phyloP scores from a whole-genome alignment of 306 rosid species.

The Neltuma alba region DNA sequence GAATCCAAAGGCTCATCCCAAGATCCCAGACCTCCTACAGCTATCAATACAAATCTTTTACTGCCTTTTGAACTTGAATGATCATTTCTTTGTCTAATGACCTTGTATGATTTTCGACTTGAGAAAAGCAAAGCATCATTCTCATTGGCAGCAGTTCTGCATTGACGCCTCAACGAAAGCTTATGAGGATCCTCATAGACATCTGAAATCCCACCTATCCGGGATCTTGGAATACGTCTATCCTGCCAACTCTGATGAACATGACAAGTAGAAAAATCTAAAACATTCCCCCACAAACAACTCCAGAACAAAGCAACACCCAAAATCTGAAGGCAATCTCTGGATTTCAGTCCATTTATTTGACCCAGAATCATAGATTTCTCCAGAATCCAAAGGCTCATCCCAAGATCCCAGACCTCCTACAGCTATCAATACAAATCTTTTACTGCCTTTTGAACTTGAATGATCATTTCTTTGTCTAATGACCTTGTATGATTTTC shows the following conservation, averaged over 20 bases:
- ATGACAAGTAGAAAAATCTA: slow-evolving; percentile 58
- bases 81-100: slow-evolving; percentile 72
- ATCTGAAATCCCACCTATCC: slow-evolving; percentile 80
- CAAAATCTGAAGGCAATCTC: slow-evolving; percentile 76
- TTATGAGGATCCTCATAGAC: slow-evolving; percentile 99
- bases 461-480: slow-evolving; percentile 75
- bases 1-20: slow-evolving; percentile 98
- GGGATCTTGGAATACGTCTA: slow-evolving; percentile 72
- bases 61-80: slow-evolving; percentile 58
- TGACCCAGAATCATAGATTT: slow-evolving; percentile 79
- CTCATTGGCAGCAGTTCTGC: slow-evolving; percentile 62
- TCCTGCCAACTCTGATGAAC: slow-evolving; percentile 80
- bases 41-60: slow-evolving; percentile 78
- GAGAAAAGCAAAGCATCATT: slow-evolving; percentile 58
- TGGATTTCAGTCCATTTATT: slow-evolving; percentile 95
- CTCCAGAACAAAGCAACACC: slow-evolving; percentile 84
- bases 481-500: slow-evolving; percentile 71
- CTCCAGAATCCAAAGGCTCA: slow-evolving; percentile 94
- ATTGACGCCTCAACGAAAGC: slow-evolving; percentile 85
- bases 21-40: slow-evolving; percentile 91
- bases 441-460: slow-evolving; percentile 56
- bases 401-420: slow-evolving; percentile 99
- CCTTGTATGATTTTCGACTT: slow-evolving; percentile 69
- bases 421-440: slow-evolving; percentile 82
- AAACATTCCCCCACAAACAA: slow-evolving; percentile 82